Conservation (phyloP, 805 yeast genomes). For the Diddensiella caesifluorescens region DNA sequence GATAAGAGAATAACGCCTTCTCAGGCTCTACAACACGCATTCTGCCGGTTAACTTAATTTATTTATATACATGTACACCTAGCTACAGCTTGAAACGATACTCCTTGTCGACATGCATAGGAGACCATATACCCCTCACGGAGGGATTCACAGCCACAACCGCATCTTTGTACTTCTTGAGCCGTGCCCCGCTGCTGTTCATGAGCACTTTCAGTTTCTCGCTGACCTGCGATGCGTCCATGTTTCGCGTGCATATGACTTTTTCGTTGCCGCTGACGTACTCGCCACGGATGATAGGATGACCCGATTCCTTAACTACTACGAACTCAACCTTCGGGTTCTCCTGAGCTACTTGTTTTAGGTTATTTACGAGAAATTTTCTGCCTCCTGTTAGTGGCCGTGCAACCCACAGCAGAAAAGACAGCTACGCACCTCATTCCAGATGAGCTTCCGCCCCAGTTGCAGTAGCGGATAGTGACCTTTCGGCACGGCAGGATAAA, state of each 20-base stretch:
- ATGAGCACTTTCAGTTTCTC: constrained; percentile 58
- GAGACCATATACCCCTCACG: constrained; percentile 97
- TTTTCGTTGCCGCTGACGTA: constrained; percentile 46
- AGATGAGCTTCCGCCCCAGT: constrained; percentile 91
- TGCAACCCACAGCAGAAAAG: too few relatives aligned
- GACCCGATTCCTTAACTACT: constrained; percentile 67
- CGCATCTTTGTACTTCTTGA: constrained; percentile 62
- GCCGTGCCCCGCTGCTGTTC: constrained; percentile 61
- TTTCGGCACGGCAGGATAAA: constrained; percentile 52
- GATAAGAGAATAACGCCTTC: constrained; percentile 62
- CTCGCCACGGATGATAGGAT: constrained; percentile 65
- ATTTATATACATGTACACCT: background rate
- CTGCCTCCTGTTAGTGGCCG: constrained; percentile 30
- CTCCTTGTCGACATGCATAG: constrained; percentile 65
- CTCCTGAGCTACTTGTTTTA: constrained; percentile 49
- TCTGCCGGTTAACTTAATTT: constrained; percentile 24
- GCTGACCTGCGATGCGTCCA: constrained; percentile 54
- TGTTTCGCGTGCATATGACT: constrained; percentile 72
- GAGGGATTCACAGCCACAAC: constrained; percentile 77
- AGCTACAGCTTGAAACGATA: constrained; percentile 43
- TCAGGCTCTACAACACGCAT: constrained; percentile 55
- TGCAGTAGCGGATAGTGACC: constrained; percentile 75
- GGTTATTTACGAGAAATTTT: constrained; percentile 53
- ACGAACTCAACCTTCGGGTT: constrained; percentile 70
- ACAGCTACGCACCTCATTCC: constrained; percentile 48